Evolutionary conservation across 2,329 filamentous ascomycete genomes (phyloP).

Genomic region (Trichoderma semiorbis): DNA sequence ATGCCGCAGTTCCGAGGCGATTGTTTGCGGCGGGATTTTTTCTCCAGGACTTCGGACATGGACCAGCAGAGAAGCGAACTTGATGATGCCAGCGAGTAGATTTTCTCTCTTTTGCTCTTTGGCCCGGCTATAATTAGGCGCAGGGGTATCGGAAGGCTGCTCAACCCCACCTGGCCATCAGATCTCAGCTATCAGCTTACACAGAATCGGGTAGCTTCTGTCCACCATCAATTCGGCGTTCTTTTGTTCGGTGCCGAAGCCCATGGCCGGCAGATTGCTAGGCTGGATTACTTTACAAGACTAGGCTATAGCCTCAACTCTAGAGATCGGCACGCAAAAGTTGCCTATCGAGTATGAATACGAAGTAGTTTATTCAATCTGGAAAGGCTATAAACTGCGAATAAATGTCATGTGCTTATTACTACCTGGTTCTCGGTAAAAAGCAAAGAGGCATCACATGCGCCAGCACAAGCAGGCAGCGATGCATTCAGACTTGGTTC

Average conservation of each 20-base stretch:
- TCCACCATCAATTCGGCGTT: slow-evolving; percentile 1
- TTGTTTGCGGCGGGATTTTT: background rate
- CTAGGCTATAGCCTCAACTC: background rate
- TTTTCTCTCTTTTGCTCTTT: background rate
- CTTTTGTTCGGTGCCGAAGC: background rate
- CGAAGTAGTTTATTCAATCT: background rate
- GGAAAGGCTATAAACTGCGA: background rate
- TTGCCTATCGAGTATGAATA: background rate
- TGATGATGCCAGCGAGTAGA: slow-evolving; percentile 9
- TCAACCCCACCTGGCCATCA: background rate
- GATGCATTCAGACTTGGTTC: background rate
- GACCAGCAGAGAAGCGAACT: background rate
- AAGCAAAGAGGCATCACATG: background rate
- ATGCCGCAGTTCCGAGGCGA: background rate
- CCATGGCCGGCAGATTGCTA: background rate
- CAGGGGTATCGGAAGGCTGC: slow-evolving; percentile 16
- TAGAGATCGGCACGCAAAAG: background rate
- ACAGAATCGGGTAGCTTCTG: background rate
- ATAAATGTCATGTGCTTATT: background rate
- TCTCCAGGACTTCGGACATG: background rate
- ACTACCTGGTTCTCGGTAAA: background rate
- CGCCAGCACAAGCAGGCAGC: background rate
- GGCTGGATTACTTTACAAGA: background rate
- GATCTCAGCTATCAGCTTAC: slow-evolving; percentile 9
- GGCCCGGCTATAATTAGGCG: background rate